A percentile compares a stretch with the other conserved stretches of the same genome.
These are phyloP conservation scores for Micractinium conductrix DNA, from an alignment of 139 green algal genomes.

Conservation along the genomic window DNA sequence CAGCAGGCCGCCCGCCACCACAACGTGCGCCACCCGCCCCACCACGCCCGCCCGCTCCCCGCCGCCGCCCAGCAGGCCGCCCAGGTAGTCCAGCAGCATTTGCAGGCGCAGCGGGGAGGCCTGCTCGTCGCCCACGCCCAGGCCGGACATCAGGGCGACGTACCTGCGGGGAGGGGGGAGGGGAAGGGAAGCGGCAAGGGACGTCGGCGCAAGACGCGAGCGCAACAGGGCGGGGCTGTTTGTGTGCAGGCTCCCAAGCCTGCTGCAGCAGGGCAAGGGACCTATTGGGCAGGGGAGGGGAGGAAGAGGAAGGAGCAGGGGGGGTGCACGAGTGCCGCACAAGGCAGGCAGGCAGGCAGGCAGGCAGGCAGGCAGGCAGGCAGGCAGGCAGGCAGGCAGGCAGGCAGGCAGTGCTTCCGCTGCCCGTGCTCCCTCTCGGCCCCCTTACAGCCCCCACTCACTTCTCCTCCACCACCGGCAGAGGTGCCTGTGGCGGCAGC, in stretches of 20 bases:
- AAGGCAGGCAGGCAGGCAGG: neutral
- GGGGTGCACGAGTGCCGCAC: neutral
- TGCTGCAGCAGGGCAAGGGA: too few relatives aligned
- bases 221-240: too few relatives aligned
- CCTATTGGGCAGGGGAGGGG: neutral
- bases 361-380: neutral
- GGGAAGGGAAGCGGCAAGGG: neutral
- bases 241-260: too few relatives aligned
- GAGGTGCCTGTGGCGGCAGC: conserved; percentile 48
- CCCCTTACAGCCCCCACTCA: neutral
- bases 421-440: neutral
- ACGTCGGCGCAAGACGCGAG: too few relatives aligned
- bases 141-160: conserved; percentile 89
- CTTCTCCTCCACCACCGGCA: conserved; percentile 35
- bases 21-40: conserved; percentile 67
- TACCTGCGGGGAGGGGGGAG: conserved; percentile 62
- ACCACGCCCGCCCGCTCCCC: conserved; percentile 62
- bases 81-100: conserved; percentile 87
- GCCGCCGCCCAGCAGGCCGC: conserved; percentile 78
- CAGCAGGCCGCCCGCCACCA: conserved; percentile 77
- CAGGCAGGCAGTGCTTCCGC: too few relatives aligned
- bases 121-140: conserved; percentile 75
- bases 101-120: conserved; percentile 52
- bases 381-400: neutral
- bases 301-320: neutral